These are phyloP conservation scores for Eucalyptus tenuipes DNA, from an alignment of 345 rosid species.

Conservation along the genomic window DNA sequence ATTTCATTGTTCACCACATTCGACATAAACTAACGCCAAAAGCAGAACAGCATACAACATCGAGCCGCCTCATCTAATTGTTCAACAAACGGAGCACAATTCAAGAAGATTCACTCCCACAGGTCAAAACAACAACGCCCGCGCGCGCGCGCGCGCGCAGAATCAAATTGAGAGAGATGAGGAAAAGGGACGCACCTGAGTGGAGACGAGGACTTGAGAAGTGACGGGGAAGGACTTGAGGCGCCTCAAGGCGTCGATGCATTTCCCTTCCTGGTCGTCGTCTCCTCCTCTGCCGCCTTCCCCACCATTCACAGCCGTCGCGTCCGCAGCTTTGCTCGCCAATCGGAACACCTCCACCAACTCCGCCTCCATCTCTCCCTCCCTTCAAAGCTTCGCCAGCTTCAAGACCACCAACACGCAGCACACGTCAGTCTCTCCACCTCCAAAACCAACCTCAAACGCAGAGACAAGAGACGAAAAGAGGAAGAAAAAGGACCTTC, in stretches of 20 bases:
- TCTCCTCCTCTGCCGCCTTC: constrained; percentile 3
- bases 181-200: constrained; percentile 11
- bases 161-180: not conserved
- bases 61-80: not conserved
- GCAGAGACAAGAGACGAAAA: not conserved
- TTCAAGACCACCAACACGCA: not conserved
- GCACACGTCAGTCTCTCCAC: not conserved
- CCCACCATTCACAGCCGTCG: constrained; percentile 2
- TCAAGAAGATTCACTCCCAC: not conserved
- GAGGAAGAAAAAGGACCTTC: not conserved
- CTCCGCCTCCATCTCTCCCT: constrained; percentile 17
- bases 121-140: not conserved
- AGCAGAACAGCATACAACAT: not conserved
- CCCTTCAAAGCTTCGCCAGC: not conserved
- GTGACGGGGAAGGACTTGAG: constrained; percentile 20
- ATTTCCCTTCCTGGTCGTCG: constrained; percentile 16
- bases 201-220: constrained; percentile 19
- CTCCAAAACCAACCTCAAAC: not conserved
- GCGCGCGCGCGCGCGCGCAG: not conserved
- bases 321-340: constrained; percentile 38
- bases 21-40: not conserved
- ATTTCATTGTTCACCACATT: not conserved
- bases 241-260: constrained; percentile 26
- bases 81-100: not conserved
- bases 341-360: constrained; percentile 23